Evolutionary conservation across 2,329 filamentous ascomycete species (phyloP).

Genomic region (Atkinsonella hypoxylon): DNA sequence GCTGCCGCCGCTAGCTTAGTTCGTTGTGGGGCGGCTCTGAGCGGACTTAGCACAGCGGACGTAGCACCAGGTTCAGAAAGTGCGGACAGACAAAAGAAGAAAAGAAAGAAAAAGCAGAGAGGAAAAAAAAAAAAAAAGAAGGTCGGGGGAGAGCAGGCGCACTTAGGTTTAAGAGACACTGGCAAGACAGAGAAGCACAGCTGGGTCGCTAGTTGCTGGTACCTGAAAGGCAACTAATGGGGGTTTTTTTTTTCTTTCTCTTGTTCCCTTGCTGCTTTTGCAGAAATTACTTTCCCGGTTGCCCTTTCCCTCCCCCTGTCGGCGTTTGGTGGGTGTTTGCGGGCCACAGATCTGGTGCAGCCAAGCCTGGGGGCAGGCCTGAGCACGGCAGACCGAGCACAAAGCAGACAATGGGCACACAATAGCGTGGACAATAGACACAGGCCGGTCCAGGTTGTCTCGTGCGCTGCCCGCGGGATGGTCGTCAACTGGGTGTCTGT

Average conservation of each 20-base stretch:
- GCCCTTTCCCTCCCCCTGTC: neutral
- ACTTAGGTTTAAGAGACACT: neutral
- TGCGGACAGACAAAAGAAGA: neutral
- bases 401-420: neutral
- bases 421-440: neutral
- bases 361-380: too few species aligned
- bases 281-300: too few species aligned
- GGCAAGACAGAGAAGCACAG: neutral
- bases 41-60: neutral
- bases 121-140: too few species aligned
- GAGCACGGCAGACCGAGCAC: too few species aligned
- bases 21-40: slow-evolving; percentile 1
- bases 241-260: neutral
- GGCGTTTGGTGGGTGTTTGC: neutral
- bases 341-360: too few species aligned
- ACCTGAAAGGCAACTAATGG: slow-evolving; percentile 1
- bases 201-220: neutral
- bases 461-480: neutral
- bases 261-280: neutral
- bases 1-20: neutral
- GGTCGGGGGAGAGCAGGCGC: too few species aligned
- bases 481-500: too few species aligned
- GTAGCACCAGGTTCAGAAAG: slow-evolving; percentile 1
- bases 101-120: neutral
- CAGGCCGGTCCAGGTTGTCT: neutral